Percentiles rank a stretch among this genome's conserved stretches.
Evolutionary conservation across 2,329 filamentous ascomycete genomes (phyloP).

Genomic region (Decorospora gaudefroyi): DNA sequence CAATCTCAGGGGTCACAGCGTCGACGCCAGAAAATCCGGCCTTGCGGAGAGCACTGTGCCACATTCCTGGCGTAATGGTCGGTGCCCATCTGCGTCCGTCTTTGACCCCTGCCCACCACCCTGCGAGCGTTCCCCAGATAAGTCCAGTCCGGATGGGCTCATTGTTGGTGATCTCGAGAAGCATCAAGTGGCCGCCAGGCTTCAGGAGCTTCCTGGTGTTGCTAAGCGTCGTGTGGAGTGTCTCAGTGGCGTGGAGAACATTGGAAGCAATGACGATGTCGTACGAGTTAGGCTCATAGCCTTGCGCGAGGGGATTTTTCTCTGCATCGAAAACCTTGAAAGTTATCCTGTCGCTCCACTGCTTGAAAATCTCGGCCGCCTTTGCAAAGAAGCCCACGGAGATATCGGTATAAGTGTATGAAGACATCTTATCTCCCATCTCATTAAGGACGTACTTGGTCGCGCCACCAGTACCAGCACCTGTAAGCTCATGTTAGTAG

Average conservation of each 20-base stretch:
- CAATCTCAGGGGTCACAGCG: neutral
- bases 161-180: constrained; percentile 25
- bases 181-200: constrained; percentile 47
- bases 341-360: too few relatives aligned
- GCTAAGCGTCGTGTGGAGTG: constrained; percentile 8
- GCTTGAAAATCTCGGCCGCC: neutral
- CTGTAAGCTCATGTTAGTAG: neutral
- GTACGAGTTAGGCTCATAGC: constrained; percentile 8
- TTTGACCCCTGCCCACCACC: constrained; percentile 47
- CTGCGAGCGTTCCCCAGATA: constrained; percentile 43
- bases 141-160: too few relatives aligned
- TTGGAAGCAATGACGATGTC: constrained; percentile 27
- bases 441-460: neutral
- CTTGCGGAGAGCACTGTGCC: constrained; percentile 22
- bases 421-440: neutral
- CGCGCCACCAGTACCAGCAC: constrained; percentile 1
- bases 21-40: constrained; percentile 19
- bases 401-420: constrained; percentile 4
- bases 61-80: constrained; percentile 12
- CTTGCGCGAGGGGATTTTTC: constrained; percentile 10
- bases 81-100: constrained; percentile 13
- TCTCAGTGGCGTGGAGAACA: constrained; percentile 16
- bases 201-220: constrained; percentile 22
- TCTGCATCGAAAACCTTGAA: constrained; percentile 23
- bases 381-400: constrained; percentile 1